Percentiles rank a stretch among this genome's conserved stretches.
These are phyloP conservation scores for Wickerhamiella cacticola DNA, from an alignment of 805 yeast species.

Conservation along the genomic window DNA sequence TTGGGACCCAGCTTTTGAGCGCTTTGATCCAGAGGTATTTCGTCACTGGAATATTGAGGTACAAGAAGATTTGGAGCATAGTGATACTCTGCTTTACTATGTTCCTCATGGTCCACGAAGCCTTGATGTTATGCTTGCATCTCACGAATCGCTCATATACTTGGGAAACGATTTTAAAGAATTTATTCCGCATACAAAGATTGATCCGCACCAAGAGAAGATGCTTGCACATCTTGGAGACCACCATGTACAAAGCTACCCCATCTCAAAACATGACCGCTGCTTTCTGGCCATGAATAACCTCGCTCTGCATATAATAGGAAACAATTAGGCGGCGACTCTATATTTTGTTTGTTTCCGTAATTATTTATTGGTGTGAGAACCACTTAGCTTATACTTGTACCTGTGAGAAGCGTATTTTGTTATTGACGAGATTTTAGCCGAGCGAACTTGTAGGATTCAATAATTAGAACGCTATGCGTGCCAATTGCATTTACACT, in stretches of 20 bases:
- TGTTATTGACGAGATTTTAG: no score
- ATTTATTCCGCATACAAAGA: conserved; percentile 29
- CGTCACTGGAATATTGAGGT: conserved; percentile 23
- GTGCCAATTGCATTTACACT: no score
- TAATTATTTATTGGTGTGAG: no score
- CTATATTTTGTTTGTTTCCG: no score
- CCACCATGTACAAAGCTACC: conserved; percentile 6
- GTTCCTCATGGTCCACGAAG: conserved; percentile 65
- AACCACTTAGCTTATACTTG: no score
- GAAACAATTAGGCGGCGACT: no score
- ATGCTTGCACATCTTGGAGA: conserved; percentile 9
- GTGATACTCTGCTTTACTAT: conserved; percentile 36
- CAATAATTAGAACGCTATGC: no score
- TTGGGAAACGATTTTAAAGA: conserved; percentile 22
- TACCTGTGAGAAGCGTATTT: no score
- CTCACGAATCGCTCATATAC: conserved; percentile 9
- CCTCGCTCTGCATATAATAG: conserved; percentile 22
- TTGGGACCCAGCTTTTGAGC: conserved; percentile 54
- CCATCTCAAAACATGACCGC: conserved; percentile 16
- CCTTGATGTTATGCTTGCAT: conserved; percentile 21
- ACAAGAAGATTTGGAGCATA: conserved; percentile 21
- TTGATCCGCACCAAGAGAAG: conserved; percentile 15
- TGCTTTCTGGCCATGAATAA: conserved; percentile 27
- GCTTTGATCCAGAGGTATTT: conserved; percentile 34
- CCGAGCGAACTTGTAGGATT: no score